A percentile compares a stretch with the other conserved stretches of the same genome.
Evolutionary conservation across 1,139 yeast species (phyloP).

Genomic region (Suzukiozyma palmioleophila): DNA sequence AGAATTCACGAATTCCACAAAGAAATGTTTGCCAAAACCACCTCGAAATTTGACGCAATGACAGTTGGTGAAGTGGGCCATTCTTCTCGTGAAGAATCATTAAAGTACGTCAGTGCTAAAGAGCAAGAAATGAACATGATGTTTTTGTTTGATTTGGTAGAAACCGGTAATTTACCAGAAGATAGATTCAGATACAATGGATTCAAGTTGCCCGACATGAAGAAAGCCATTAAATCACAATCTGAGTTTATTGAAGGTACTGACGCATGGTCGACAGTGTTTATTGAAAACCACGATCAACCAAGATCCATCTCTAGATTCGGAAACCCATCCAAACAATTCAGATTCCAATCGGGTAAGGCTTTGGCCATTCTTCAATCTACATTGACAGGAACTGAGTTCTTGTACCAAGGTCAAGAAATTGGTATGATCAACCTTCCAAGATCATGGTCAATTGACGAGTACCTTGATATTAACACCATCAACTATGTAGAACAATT

Average conservation of each 20-base stretch:
- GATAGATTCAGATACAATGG: slow-evolving; percentile 32
- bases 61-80: slow-evolving; percentile 56
- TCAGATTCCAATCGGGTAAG: slow-evolving; percentile 36
- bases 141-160: slow-evolving; percentile 45
- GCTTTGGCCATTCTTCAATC: slow-evolving; percentile 44
- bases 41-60: slow-evolving; percentile 48
- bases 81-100: slow-evolving; percentile 37
- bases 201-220: slow-evolving; percentile 38
- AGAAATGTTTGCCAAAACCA: slow-evolving; percentile 44
- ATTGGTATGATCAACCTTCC: slow-evolving; percentile 52
- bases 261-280: slow-evolving; percentile 60
- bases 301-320: slow-evolving; percentile 51
- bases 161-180: slow-evolving; percentile 33
- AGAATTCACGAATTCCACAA: slow-evolving; percentile 54
- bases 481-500: slow-evolving; percentile 38
- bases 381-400: slow-evolving; percentile 52
- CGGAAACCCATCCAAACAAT: slow-evolving; percentile 38
- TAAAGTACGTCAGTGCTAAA: slow-evolving; percentile 46
- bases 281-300: slow-evolving; percentile 57
- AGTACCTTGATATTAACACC: slow-evolving; percentile 49
- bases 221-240: slow-evolving; percentile 33
- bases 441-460: slow-evolving; percentile 42
- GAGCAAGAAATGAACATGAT: slow-evolving; percentile 50
- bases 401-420: slow-evolving; percentile 59
- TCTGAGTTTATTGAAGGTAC: slow-evolving; percentile 40